These are phyloP conservation scores for Aspergillus fischeri DNA, from an alignment of 2,329 filamentous ascomycete species.

Conservation along the genomic window DNA sequence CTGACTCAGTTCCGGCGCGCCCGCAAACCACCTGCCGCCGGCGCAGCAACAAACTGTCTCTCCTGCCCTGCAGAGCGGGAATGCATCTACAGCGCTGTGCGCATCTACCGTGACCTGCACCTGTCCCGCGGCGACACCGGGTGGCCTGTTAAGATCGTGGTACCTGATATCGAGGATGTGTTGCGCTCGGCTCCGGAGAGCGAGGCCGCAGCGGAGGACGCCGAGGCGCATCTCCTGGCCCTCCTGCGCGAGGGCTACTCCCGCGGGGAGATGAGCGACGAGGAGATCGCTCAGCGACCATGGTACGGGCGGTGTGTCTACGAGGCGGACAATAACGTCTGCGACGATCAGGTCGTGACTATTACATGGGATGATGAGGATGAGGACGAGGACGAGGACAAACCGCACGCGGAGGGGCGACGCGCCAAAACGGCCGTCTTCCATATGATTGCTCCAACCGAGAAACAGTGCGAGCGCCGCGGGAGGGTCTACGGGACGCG, in stretches of 20 bases:
- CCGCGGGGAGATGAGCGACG: constrained; percentile 50
- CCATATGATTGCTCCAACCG: constrained; percentile 91
- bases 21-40: constrained; percentile 72
- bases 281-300: constrained; percentile 46
- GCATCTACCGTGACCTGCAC: constrained; percentile 70
- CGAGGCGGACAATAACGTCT: constrained; percentile 88
- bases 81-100: constrained; percentile 82
- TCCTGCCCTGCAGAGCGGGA: constrained; percentile 68
- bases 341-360: constrained; percentile 86
- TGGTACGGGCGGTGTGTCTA: constrained; percentile 96
- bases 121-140: constrained; percentile 62
- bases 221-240: constrained; percentile 48
- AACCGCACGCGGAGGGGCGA: no score
- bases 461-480: constrained; percentile 79
- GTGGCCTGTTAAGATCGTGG: constrained; percentile 88
- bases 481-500: constrained; percentile 80
- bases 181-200: constrained; percentile 42
- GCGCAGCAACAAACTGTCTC: constrained; percentile 78
- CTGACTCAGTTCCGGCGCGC: constrained; percentile 72
- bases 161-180: constrained; percentile 84
- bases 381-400: no score
- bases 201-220: constrained; percentile 25
- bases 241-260: constrained; percentile 54
- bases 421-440: constrained; percentile 75
- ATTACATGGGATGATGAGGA: constrained; percentile 72